Evolutionary conservation across 345 rosid species (phyloP).

Genomic region (Hibiscus syriacus): DNA sequence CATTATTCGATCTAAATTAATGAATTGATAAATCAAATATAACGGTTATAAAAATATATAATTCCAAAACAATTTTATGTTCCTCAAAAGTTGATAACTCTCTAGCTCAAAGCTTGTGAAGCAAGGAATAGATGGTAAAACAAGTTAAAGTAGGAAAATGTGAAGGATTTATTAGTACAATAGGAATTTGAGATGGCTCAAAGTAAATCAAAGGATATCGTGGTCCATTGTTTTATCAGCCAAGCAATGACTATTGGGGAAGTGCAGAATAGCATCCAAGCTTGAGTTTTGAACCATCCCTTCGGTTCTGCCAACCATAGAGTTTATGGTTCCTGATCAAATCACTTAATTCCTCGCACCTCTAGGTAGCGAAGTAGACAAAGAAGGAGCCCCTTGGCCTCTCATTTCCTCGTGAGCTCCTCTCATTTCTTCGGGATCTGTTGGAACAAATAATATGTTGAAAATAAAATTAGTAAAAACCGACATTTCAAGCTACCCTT

Average conservation of each 20-base stretch:
- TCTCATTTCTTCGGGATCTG: conserved; percentile 94
- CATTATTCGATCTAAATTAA: no score
- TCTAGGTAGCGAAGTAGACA: conserved; percentile 57
- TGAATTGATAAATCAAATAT: no score
- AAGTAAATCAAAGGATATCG: neutral
- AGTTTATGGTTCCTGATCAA: no score
- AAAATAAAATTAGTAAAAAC: neutral
- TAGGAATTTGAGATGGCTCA: neutral
- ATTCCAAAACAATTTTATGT: no score
- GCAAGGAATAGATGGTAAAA: neutral
- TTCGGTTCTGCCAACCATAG: no score
- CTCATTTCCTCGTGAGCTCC: conserved; percentile 93
- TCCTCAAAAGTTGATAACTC: no score
- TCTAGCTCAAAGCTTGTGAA: no score
- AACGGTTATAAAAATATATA: no score
- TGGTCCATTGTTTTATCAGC: neutral
- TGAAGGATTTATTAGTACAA: neutral
- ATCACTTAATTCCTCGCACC: neutral
- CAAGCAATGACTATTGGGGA: neutral
- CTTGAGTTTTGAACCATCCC: no score
- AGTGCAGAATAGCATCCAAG: neutral
- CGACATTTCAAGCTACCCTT: neutral
- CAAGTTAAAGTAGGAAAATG: neutral
- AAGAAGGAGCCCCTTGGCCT: conserved; percentile 82
- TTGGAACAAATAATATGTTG: conserved; percentile 2